Evolutionary conservation across 257 asterid species (phyloP), one percentile per base, ranked within the genome.

Genomic region (Plantago elongata): DNA sequence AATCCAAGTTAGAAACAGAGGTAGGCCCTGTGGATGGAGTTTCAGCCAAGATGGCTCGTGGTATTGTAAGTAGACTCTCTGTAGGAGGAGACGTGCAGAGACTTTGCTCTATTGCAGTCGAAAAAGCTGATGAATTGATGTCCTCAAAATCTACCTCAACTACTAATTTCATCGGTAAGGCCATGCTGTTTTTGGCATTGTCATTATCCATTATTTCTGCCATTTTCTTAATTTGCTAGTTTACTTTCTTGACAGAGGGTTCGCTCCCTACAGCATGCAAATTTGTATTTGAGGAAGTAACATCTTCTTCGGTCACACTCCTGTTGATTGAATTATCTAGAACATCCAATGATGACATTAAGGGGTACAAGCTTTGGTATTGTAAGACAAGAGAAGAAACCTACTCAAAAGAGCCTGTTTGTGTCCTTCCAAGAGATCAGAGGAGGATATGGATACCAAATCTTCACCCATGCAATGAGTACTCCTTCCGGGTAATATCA

Each of bases 331-430:
- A 84, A 67, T 75, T 86, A 63, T 83, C 89, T 15, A 67, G 72
- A 18, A 57, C 75, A 60, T 61, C 76, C 46, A 52, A 69, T 13
- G 73, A 66, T 50, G 86, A 77, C 55, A 75, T 86, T 64, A 79
- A 86, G 78, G 94, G 95, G 71, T 89, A 84, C 81, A 89, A 84
- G 73, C 91, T 89, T 61, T 89, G 97, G 97, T 86, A 84, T 69
- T 81, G 95, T 72, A 82, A 71, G 74, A 74, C 83, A 45, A 79
- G 91, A 64, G 90, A 86, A 66, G 97, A 86, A 69, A 68, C 58
- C 38, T 83, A 89, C 72, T 60, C 86, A 4, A 62, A 77, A 56
- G 95, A 89, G 67, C 97, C 97, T 45, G 74, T 73, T 46, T 89
- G 69, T 68, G 79, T 75, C 67, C 84, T 89, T 71, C 91, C 95